Percentiles rank a stretch among this genome's conserved stretches.
Conservation (phyloP, 1,284 basidiomycete species). For the Ustilago esculenta region DNA sequence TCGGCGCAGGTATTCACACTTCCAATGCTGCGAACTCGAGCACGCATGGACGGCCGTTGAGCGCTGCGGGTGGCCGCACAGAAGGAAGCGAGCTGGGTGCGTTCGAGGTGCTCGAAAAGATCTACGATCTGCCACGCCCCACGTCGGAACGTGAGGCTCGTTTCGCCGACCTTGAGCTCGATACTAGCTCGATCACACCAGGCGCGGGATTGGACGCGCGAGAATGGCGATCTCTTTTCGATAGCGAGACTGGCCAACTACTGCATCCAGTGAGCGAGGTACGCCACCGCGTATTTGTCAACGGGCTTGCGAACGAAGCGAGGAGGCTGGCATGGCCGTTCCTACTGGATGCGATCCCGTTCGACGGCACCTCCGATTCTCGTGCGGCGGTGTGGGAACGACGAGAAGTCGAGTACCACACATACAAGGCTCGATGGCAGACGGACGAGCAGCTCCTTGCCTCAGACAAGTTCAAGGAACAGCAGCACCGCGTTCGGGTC, state of each 20-base stretch:
- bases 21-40: neutral
- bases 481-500: conserved; percentile 89
- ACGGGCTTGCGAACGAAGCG: conserved; percentile 46
- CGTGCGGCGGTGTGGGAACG: conserved; percentile 45
- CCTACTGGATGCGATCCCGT: conserved; percentile 82
- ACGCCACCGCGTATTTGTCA: conserved; percentile 53
- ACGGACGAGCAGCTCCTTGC: conserved; percentile 24
- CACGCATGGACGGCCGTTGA: neutral
- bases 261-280: conserved; percentile 30
- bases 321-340: conserved; percentile 80
- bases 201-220: conserved; percentile 17
- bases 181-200: neutral
- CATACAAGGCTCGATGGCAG: conserved; percentile 46
- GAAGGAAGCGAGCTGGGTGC: conserved; percentile 52
- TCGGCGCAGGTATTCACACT: conserved; percentile 10
- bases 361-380: conserved; percentile 71
- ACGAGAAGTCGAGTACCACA: conserved; percentile 36
- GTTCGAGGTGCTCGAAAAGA: conserved; percentile 53
- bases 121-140: conserved; percentile 36
- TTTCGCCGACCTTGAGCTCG: conserved; percentile 16
- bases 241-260: conserved; percentile 31
- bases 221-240: conserved; percentile 55
- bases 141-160: conserved; percentile 33
- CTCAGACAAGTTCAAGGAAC: conserved; percentile 66
- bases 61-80: neutral